These are phyloP conservation scores for Xylariaceae sp. DNA, from an alignment of 2,329 filamentous ascomycete species.

Conservation along the genomic window DNA sequence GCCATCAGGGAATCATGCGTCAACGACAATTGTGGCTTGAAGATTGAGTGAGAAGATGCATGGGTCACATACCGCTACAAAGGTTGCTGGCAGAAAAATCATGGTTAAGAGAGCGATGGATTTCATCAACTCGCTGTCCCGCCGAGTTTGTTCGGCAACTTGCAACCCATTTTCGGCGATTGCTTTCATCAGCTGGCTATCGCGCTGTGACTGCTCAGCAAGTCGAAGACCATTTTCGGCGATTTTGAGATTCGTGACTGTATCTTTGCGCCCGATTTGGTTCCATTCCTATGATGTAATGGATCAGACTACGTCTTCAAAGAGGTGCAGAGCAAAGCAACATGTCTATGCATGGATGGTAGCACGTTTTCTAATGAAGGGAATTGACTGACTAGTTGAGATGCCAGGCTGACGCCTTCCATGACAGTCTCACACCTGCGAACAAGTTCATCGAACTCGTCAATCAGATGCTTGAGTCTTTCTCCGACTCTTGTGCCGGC, in stretches of 20 bases:
- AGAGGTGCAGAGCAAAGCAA: too few species aligned
- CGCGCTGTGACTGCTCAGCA: too few species aligned
- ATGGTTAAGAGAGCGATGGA: conserved; percentile 29
- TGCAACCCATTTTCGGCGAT: conserved; percentile 20
- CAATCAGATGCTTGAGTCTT: conserved; percentile 21
- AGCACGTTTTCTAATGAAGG: too few species aligned
- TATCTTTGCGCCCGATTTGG: conserved; percentile 25
- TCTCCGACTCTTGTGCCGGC: conserved; percentile 16
- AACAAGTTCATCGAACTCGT: conserved; percentile 28
- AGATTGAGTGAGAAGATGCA: too few species aligned
- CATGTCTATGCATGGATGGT: too few species aligned
- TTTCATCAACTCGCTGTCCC: conserved; percentile 28
- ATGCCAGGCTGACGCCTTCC: conserved; percentile 24
- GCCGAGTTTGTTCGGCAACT: conserved; percentile 23
- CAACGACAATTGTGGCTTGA: too few species aligned
- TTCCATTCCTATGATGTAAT: conserved; percentile 30
- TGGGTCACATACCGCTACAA: conserved; percentile 23
- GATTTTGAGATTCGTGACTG: conserved; percentile 23
- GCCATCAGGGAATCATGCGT: too few species aligned
- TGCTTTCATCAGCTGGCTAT: too few species aligned
- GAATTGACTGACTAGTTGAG: conserved; percentile 22
- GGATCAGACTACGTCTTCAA: too few species aligned
- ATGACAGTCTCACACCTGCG: conserved; percentile 27
- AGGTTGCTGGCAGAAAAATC: conserved; percentile 27
- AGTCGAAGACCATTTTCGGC: too few species aligned